phyloP scores from a whole-genome alignment of 2,329 filamentous ascomycete genomes.

The Setomelanomma holmii region DNA sequence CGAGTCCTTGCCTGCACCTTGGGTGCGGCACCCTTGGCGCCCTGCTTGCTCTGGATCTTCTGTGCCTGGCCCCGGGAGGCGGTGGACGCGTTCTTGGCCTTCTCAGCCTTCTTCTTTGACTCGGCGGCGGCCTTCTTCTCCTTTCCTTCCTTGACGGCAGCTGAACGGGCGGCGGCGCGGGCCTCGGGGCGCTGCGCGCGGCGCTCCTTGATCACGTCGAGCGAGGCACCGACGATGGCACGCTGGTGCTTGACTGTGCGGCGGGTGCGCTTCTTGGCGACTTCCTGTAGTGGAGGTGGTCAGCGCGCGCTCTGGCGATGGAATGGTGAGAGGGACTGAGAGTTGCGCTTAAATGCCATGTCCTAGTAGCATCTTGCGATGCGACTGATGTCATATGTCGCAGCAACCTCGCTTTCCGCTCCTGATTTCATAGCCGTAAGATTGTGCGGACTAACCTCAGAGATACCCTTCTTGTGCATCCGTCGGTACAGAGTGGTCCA shows the following conservation, averaged over 20 bases:
- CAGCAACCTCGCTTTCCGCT: slow-evolving; percentile 7
- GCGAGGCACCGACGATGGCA: slow-evolving; percentile 97
- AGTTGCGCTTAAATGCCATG: neutral
- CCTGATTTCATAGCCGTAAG: slow-evolving; percentile 6
- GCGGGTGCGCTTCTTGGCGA: slow-evolving; percentile 99
- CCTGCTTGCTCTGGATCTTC: slow-evolving; percentile 95
- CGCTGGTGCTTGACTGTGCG: slow-evolving; percentile 98
- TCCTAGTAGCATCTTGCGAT: slow-evolving; percentile 6
- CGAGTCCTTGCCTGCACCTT: slow-evolving; percentile 89
- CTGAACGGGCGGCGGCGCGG: slow-evolving; percentile 84
- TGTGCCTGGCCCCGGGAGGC: slow-evolving; percentile 78
- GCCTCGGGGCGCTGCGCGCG: slow-evolving; percentile 93
- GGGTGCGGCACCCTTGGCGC: slow-evolving; percentile 84
- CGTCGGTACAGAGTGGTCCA: slow-evolving; percentile 99
- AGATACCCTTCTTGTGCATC: slow-evolving; percentile 99
- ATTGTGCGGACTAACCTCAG: slow-evolving; percentile 76
- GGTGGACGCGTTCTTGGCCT: slow-evolving; percentile 86
- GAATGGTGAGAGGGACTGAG: neutral
- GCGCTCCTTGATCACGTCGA: slow-evolving; percentile 99
- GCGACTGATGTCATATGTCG: slow-evolving; percentile 31
- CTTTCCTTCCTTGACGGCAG: slow-evolving; percentile 97
- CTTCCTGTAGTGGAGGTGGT: slow-evolving; percentile 72
- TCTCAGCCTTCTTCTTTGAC: slow-evolving; percentile 97
- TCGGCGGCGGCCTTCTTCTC: slow-evolving; percentile 92
- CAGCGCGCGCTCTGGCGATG: slow-evolving; percentile 17